Base-by-base conservation (phyloP, 306 rosid genomes). In the Dryas alaskensis region DNA sequence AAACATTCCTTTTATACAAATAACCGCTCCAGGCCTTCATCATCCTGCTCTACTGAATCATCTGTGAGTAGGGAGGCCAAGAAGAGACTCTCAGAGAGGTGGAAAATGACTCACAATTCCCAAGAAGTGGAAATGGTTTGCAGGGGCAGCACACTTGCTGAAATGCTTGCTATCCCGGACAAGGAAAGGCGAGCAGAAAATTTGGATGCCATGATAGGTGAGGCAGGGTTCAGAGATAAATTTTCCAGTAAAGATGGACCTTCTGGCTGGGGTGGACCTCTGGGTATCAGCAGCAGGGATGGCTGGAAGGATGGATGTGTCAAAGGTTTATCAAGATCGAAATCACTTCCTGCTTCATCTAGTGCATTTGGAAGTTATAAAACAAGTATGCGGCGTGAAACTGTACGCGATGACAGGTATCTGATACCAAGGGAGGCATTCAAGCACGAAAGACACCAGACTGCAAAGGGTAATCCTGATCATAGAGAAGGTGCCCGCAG, bases 221-320 rank as follows among this genome's bases (percentile, higher is more conserved):
- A 73, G 69, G 85, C 68, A 71, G 84, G 85, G 73, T 79, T 71
- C 54, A 49, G 69, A 51, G 73, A 78, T 77, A 86, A 87, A 46
- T 58, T 78, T 86, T 49, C 81, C 44, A 69, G 62, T 68, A 78
- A 84, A 10, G 84, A 82, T 69, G 73, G 78, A 78, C 82, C 80
- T 76, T 74, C 81, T 46, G 81, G 82, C 61, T 50, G 69, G 62
- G 83, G 71, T 67, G 92, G 87, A 80, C 97, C 99, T 70, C 80
- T 90, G 75, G 99, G 99, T 71, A 94, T 94, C 77, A 94, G 99
- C 85, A 94, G 97, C 68, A 87, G 89, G 84, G 99, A 94, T 84
- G 99, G 99, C 72, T 94, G 99, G 99, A 94, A 87, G 88, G 89
- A 87, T 78, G 89, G 80, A 47, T 79, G 72, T 73, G 73, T 79